phyloP scores from a whole-genome alignment of 176 grass and related monocot genomes.

The Metroxylon sagu region DNA sequence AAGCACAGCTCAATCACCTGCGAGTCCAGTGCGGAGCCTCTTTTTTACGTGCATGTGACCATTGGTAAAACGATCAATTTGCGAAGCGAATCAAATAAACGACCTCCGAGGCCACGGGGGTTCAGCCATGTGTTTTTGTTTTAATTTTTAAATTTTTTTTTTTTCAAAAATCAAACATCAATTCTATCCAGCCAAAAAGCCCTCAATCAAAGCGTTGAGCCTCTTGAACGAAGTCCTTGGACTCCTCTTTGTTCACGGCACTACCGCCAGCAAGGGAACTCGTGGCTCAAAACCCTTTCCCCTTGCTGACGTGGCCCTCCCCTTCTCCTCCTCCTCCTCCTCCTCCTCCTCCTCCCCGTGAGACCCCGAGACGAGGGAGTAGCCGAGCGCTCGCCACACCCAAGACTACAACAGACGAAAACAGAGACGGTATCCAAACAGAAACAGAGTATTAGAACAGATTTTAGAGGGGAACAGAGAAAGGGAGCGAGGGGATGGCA shows the following conservation, averaged over 20 bases:
- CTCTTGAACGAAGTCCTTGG: too few relatives aligned
- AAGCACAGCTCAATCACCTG: too few relatives aligned
- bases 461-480: neutral
- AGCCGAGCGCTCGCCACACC: neutral
- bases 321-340: slow-evolving; percentile 24
- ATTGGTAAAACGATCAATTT: slow-evolving; percentile 20
- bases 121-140: too few relatives aligned
- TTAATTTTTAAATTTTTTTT: too few relatives aligned
- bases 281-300: slow-evolving; percentile 54
- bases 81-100: slow-evolving; percentile 55
- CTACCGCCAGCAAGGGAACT: slow-evolving; percentile 63
- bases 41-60: too few relatives aligned
- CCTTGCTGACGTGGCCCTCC: slow-evolving; percentile 30
- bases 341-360: slow-evolving; percentile 20
- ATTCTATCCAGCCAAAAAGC: too few relatives aligned
- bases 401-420: neutral
- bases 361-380: too few relatives aligned
- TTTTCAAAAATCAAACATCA: too few relatives aligned
- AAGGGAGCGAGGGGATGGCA: slow-evolving; percentile 6
- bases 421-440: neutral
- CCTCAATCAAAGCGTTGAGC: too few relatives aligned
- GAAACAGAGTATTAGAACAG: neutral
- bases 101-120: too few relatives aligned
- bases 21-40: too few relatives aligned
- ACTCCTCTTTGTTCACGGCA: too few relatives aligned